Conservation (phyloP, 2,329 filamentous ascomycete species). For the Cercospora canescens region DNA sequence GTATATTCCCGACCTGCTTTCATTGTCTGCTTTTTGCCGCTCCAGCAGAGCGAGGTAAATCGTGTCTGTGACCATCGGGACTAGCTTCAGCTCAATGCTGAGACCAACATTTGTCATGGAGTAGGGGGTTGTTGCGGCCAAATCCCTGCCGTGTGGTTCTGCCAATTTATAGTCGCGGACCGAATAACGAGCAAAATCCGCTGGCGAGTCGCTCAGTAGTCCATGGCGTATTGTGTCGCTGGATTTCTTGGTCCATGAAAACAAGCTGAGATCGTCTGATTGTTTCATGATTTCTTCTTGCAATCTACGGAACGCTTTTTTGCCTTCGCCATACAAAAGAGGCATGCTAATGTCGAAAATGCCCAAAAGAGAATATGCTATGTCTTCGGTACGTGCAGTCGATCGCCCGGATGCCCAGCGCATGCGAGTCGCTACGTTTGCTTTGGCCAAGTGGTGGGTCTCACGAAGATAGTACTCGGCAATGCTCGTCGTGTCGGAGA, state of each 20-base stretch:
- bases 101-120: neutral
- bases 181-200: neutral
- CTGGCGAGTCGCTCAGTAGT: neutral
- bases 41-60: neutral
- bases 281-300: slow-evolving; percentile 14
- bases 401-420: slow-evolving; percentile 24
- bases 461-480: neutral
- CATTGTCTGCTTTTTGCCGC: neutral
- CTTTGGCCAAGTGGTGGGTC: neutral
- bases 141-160: neutral
- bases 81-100: neutral
- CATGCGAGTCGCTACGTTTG: slow-evolving; percentile 5
- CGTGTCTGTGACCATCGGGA: neutral
- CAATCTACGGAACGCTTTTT: slow-evolving; percentile 13
- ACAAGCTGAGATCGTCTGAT: slow-evolving; percentile 3
- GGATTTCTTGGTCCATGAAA: slow-evolving; percentile 1
- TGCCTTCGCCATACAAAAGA: slow-evolving; percentile 42
- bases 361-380: slow-evolving; percentile 16
- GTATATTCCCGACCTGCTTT: neutral
- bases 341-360: slow-evolving; percentile 49
- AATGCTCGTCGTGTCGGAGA: neutral
- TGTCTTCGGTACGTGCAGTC: slow-evolving; percentile 19
- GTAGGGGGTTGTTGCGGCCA: neutral
- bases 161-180: neutral
- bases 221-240: neutral